Evolutionary conservation across 257 asterid species (phyloP).

Genomic region (Penstemon newberryi): DNA sequence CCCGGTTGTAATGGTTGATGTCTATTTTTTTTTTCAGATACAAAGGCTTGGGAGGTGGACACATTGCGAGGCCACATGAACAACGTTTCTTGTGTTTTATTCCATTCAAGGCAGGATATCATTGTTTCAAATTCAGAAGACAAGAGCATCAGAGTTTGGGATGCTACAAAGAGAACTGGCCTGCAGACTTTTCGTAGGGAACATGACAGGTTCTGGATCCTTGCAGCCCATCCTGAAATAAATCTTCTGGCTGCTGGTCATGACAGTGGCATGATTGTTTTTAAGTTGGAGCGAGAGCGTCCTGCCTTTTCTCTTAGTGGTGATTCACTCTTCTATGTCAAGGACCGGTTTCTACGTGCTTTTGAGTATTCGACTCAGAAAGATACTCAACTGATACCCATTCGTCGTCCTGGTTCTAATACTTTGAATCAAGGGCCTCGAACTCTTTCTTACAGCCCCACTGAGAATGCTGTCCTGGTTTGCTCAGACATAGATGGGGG

Average conservation of each 20-base stretch:
- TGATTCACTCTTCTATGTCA: conserved; percentile 79
- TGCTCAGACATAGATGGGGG: conserved; percentile 96
- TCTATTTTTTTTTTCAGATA: conserved; percentile 50
- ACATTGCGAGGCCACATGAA: conserved; percentile 97
- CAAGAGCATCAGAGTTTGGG: conserved; percentile 98
- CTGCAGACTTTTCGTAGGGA: conserved; percentile 98
- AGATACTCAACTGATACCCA: conserved; percentile 83
- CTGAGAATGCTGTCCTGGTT: conserved; percentile 84
- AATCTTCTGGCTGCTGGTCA: conserved; percentile 99
- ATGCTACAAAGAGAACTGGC: conserved; percentile 96
- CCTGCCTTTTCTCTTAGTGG: conserved; percentile 87
- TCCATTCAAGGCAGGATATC: conserved; percentile 88
- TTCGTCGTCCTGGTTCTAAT: conserved; percentile 88
- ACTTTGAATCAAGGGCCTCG: conserved; percentile 85
- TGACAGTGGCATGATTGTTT: conserved; percentile 97
- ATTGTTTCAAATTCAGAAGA: conserved; percentile 97
- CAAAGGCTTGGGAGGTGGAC: conserved; percentile 99
- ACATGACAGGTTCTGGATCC: conserved; percentile 98
- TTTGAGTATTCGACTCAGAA: conserved; percentile 87
- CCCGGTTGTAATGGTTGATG: conserved; percentile 3
- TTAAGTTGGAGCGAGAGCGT: conserved; percentile 95
- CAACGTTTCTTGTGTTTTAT: conserved; percentile 88
- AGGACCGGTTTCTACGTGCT: conserved; percentile 80
- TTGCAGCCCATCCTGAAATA: conserved; percentile 95
- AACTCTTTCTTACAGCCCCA: conserved; percentile 87